Evolutionary conservation across 23 red algal species (phyloP), one percentile per base, ranked within the genome.

Genomic region (Pyropia haitanensis): DNA sequence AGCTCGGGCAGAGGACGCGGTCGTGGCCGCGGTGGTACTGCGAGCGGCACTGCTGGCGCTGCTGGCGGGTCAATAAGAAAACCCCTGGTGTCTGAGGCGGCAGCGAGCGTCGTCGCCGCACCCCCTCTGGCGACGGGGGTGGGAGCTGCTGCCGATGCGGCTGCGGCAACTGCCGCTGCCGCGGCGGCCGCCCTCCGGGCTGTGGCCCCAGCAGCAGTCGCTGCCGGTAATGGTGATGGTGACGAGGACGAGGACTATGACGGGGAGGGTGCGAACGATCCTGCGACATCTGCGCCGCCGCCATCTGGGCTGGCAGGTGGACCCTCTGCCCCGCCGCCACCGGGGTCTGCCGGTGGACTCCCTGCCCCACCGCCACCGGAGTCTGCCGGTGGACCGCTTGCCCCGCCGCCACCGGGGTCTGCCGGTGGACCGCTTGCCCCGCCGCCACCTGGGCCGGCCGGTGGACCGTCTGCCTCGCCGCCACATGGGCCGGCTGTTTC

Each of bases 1-100:
- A 13, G 32, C 63, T 20, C 18, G 27, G 26, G 46, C 6, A 66
- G 46, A 26, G 46, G 20, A 8, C 32, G 31, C 19, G 26, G 26
- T 44, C 63, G 63, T 66, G 18, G 20, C 16, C 18, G 26, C 63
- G 63, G 10, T 12, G 32, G 20, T 66, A 14, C 32, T 66, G 63
- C 16, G 50, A 12, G 21, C 1, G 29, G 52, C 15, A 65, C 18
- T 19, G 57, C 17, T 20, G 8, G 4, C 27, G 28, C 57, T 56
- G 59, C 19, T 48, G 12, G 21, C 18, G 27, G 9, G 19, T 66
- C 49, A 6, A 23, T 19, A 5, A 39, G 4, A 14, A 66, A 50
- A 49, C 2, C 6, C 23, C 63, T 0, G 21, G 17, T 10, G 1
- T 28, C 49, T 3, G 49, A 66, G 10, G 63, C 5, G 24, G 19